These are phyloP conservation scores for Ganoderma lucidum DNA, from an alignment of 1,284 basidiomycete genomes.

Conservation along the genomic window DNA sequence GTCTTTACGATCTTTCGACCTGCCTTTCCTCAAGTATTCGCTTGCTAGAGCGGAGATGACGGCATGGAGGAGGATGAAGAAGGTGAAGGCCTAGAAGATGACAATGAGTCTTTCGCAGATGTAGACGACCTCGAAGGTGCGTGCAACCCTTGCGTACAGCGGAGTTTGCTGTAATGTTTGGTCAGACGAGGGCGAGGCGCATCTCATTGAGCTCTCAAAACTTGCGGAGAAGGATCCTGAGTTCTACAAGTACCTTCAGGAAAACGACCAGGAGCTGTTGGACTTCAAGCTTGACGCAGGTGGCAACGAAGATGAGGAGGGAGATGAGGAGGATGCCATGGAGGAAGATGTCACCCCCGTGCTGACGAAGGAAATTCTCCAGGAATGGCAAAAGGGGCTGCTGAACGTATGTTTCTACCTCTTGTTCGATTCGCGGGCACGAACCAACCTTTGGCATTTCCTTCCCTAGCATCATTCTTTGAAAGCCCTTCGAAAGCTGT, in stretches of 20 bases:
- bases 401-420: conserved; percentile 69
- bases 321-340: conserved; percentile 48
- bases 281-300: conserved; percentile 66
- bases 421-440: not conserved
- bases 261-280: conserved; percentile 92
- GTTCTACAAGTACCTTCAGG: conserved; percentile 97
- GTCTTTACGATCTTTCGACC: conserved; percentile 7
- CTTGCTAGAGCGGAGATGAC: conserved; percentile 30
- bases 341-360: conserved; percentile 61
- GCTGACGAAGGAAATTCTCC: conserved; percentile 81
- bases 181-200: conserved; percentile 73
- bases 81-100: conserved; percentile 61
- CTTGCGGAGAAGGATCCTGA: conserved; percentile 97
- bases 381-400: conserved; percentile 91
- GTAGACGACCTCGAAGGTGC: conserved; percentile 80
- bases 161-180: not conserved
- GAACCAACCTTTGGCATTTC: not conserved
- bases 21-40: conserved; percentile 10
- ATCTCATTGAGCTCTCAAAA: conserved; percentile 87
- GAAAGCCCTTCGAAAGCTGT: conserved; percentile 83
- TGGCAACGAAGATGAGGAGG: conserved; percentile 49
- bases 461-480: conserved; percentile 80
- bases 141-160: conserved; percentile 11
- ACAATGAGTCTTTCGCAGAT: conserved; percentile 77
- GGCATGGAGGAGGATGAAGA: conserved; percentile 46